phyloP scores from a whole-genome alignment of 2,329 filamentous ascomycete genomes.

The Ophiostoma sp. region DNA sequence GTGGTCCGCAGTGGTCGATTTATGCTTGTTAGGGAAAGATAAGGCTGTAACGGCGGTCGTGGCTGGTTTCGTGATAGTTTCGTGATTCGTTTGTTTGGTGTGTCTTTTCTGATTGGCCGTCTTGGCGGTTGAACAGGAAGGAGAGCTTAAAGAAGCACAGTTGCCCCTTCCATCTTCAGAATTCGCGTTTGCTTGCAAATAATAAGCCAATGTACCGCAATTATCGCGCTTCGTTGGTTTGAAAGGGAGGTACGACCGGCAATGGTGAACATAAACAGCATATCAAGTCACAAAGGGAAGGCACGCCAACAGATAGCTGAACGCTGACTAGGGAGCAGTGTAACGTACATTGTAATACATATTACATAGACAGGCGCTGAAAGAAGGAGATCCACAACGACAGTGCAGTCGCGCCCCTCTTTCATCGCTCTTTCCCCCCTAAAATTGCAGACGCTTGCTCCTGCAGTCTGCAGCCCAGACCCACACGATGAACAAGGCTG shows the following conservation, averaged over 20 bases:
- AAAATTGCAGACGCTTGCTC: background rate
- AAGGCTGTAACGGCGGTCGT: background rate
- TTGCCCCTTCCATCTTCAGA: constrained; percentile 20
- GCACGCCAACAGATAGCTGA: constrained; percentile 4
- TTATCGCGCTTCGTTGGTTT: background rate
- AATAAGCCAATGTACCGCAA: background rate
- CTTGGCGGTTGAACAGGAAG: background rate
- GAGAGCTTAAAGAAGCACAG: constrained; percentile 5
- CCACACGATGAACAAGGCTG: constrained; percentile 10
- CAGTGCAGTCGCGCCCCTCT: constrained; percentile 8
- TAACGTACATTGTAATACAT: background rate
- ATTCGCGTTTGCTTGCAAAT: background rate
- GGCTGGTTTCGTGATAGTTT: background rate
- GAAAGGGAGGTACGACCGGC: constrained; percentile 17
- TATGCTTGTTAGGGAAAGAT: too few relatives aligned
- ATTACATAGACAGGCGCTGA: background rate
- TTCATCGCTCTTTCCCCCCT: background rate
- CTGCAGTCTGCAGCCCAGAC: background rate
- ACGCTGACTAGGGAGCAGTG: background rate
- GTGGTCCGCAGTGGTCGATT: background rate
- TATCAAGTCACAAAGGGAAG: background rate
- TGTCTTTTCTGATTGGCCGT: constrained; percentile 12
- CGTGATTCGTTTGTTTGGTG: background rate
- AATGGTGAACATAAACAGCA: constrained; percentile 3
- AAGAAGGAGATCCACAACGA: background rate